Evolutionary conservation across 441 rosid species (phyloP).

Genomic region (Kokia cookei): DNA sequence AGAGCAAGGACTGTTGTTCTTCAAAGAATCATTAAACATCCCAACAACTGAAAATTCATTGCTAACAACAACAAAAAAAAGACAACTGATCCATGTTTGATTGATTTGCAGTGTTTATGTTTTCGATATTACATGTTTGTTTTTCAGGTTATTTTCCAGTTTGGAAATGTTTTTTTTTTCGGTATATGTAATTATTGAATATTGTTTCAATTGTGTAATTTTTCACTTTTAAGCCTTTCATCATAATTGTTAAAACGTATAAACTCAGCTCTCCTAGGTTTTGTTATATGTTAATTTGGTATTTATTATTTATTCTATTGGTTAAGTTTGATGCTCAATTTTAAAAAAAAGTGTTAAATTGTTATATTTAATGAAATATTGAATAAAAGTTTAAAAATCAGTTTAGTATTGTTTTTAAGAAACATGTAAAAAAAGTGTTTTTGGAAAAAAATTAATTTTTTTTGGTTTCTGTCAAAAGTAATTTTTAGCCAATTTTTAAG

Average conservation of each 20-base stretch:
- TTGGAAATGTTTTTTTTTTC: not conserved
- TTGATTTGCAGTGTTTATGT: not conserved
- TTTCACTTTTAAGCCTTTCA: not conserved
- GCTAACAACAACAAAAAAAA: not conserved
- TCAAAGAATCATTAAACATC: conserved; percentile 67
- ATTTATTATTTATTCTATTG: too few species aligned
- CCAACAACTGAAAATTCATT: conserved; percentile 23
- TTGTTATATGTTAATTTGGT: not conserved
- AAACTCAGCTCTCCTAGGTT: not conserved
- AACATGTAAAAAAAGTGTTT: too few species aligned
- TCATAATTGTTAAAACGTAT: not conserved
- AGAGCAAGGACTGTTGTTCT: conserved; percentile 82
- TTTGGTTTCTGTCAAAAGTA: too few species aligned
- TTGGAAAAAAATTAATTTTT: too few species aligned
- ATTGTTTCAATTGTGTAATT: not conserved
- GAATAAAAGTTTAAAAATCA: too few species aligned
- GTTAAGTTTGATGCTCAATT: too few species aligned
- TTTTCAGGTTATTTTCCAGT: not conserved
- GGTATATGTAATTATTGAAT: not conserved
- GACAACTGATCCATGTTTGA: not conserved
- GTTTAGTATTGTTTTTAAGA: too few species aligned
- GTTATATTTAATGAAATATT: too few species aligned
- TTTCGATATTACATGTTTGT: conserved; percentile 1
- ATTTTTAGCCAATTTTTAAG: too few species aligned
- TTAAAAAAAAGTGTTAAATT: too few species aligned